Evolutionary conservation across 331 rosid genomes (phyloP).

Genomic region (Ulmus americana): DNA sequence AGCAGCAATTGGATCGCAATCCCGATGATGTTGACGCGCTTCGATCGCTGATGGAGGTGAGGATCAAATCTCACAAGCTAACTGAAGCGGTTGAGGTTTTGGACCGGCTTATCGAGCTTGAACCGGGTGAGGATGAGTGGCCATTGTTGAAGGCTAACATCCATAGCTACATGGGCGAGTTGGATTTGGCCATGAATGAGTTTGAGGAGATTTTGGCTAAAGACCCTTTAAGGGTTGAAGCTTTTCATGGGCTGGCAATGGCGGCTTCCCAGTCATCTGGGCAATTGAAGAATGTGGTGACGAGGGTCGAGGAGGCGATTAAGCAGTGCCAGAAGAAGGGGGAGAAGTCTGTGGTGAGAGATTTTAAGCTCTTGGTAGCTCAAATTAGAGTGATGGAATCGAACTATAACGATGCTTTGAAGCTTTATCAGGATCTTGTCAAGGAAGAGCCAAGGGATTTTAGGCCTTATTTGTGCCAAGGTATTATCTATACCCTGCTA

Average conservation of each 20-base stretch:
- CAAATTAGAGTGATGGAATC: conserved; percentile 69
- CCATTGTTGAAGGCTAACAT: conserved; percentile 62
- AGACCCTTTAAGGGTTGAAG: conserved; percentile 57
- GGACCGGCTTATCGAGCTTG: conserved; percentile 54
- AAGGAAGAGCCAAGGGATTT: conserved; percentile 79
- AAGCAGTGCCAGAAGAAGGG: conserved; percentile 39
- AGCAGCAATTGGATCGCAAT: conserved; percentile 34
- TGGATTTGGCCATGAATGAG: conserved; percentile 33
- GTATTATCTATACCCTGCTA: conserved; percentile 64
- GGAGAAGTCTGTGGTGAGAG: conserved; percentile 57
- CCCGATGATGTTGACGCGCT: conserved; percentile 49
- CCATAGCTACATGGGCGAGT: conserved; percentile 36
- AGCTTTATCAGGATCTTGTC: conserved; percentile 61
- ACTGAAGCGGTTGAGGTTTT: conserved; percentile 47
- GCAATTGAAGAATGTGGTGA: conserved; percentile 24
- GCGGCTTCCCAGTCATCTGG: conserved; percentile 32
- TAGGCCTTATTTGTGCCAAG: conserved; percentile 83
- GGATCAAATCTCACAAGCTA: conserved; percentile 40
- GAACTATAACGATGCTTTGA: conserved; percentile 55
- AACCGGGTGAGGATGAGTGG: conserved; percentile 67
- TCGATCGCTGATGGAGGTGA: conserved; percentile 44
- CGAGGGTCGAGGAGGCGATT: conserved; percentile 48
- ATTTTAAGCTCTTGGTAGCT: conserved; percentile 75
- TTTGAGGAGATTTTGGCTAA: conserved; percentile 49
- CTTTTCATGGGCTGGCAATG: conserved; percentile 72